Evolutionary conservation across 1,284 basidiomycete species (phyloP).

Genomic region (Rugosomyces carneus): DNA sequence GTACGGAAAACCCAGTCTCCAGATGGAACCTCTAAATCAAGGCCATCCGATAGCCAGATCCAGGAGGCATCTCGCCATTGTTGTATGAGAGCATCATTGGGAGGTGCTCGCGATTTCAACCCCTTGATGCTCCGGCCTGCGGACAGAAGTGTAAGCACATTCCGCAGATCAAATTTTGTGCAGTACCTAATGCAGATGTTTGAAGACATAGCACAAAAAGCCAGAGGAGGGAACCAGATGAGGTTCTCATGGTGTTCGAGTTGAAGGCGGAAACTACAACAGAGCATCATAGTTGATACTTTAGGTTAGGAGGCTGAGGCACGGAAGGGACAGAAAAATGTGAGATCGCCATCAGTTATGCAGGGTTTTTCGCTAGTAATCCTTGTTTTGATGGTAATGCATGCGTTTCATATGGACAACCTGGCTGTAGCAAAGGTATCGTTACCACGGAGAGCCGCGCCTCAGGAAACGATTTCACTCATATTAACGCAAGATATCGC

Average conservation of each 20-base stretch:
- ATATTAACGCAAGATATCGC: too few species aligned
- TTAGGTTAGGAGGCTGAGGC: neutral
- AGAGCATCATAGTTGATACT: neutral
- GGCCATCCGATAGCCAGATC: slow-evolving; percentile 9
- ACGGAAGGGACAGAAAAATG: neutral
- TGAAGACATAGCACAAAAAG: neutral
- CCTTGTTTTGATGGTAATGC: neutral
- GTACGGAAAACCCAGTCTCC: slow-evolving; percentile 14
- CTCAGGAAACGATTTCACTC: too few species aligned
- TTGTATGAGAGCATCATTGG: neutral
- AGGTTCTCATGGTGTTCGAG: neutral
- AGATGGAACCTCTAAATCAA: neutral
- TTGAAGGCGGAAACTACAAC: neutral
- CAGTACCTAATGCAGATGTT: neutral
- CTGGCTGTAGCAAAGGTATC: too few species aligned
- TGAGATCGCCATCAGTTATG: neutral
- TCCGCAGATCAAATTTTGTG: neutral
- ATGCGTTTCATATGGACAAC: neutral
- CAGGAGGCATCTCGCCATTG: slow-evolving; percentile 9
- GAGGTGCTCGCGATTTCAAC: neutral
- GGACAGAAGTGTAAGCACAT: neutral
- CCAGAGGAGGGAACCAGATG: neutral
- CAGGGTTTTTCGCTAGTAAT: neutral
- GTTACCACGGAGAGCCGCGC: too few species aligned
- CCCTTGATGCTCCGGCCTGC: neutral